Evolutionary conservation across 805 yeast species (phyloP), one percentile per base, ranked within the genome.

Genomic region (Blastobotrys attinorum): DNA sequence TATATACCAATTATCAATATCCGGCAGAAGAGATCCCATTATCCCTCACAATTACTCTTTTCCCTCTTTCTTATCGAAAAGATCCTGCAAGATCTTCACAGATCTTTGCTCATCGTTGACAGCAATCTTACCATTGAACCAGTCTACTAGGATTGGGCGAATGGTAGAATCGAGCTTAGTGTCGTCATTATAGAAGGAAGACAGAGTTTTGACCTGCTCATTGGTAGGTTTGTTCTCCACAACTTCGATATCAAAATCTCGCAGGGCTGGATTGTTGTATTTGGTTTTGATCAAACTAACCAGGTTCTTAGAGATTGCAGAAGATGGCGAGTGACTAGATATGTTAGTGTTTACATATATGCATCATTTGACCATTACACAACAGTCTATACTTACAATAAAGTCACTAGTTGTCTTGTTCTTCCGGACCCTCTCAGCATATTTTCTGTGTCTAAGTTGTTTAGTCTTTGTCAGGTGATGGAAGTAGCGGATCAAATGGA

Each of bases 101-200:
- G 80, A 63, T 2, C 67, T 60, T 4, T 60, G 54, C 39, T 65
- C 70, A 41, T 62, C 61, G 50, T 75, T 69, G 33, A 72, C 69
- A 2, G 84, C 83, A 20, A 77, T 63, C 56, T 67, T 55, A 40
- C 71, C 70, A 51, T 76, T 69, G 49, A 73, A 76, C 83, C 84
- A 79, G 59, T 79, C 83, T 13, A 79, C 81, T 15, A 77, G 64
- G 36, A 76, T 60, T 1, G 81, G 81, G 52, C 64, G 22, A 20
- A 37, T 13, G n/a, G n/a, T n/a, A 31, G 31, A 13, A 15, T n/a
- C 42, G n/a, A 47, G 40, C 27, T 46, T 18, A 18, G 46, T 42
- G 23, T 55, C 47, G 46, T 45, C 35, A 20, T 43, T 43, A 36
- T 47, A 45, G 22, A 52, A 40, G 18, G 48, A 50, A 7, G 52